phyloP scores from a whole-genome alignment of 208 protist genomes.

The Trypanosomatidae sp. region DNA sequence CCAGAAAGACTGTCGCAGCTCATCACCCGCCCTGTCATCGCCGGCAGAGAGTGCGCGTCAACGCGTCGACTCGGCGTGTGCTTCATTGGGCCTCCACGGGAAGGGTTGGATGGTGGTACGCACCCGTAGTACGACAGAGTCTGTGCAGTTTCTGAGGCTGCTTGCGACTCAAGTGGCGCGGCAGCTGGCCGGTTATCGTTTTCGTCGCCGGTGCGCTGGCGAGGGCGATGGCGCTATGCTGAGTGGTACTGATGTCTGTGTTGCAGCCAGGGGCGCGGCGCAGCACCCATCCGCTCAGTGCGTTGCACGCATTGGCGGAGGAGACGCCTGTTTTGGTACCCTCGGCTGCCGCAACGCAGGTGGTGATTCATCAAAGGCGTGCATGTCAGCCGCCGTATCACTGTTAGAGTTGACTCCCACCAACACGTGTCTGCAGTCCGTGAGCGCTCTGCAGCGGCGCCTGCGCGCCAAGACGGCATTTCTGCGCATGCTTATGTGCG shows the following conservation, averaged over 20 bases:
- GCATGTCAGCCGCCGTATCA: not conserved
- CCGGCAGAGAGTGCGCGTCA: conserved; percentile 16
- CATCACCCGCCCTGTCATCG: conserved; percentile 7
- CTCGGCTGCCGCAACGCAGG: not conserved
- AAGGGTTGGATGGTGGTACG: conserved; percentile 39
- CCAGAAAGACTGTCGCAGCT: conserved; percentile 3
- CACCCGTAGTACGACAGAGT: conserved; percentile 52
- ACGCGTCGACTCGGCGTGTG: conserved; percentile 49
- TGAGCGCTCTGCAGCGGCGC: conserved; percentile 28
- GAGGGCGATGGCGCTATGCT: not conserved
- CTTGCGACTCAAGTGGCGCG: conserved; percentile 22
- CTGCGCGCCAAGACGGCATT: conserved; percentile 64
- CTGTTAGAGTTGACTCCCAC: conserved; percentile 21
- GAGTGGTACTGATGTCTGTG: not conserved
- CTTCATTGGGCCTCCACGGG: conserved; percentile 30
- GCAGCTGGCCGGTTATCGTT: conserved; percentile 15
- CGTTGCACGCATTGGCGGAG: not conserved
- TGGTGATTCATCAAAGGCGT: not conserved
- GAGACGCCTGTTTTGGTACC: not conserved
- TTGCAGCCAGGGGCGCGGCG: not conserved
- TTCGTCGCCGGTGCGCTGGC: not conserved
- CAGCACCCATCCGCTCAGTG: not conserved
- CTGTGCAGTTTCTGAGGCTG: conserved; percentile 36
- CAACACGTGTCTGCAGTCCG: conserved; percentile 20
- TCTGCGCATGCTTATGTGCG: conserved; percentile 74